These are phyloP conservation scores for Cucurbita maxima DNA, from an alignment of 306 rosid genomes.

Conservation along the genomic window DNA sequence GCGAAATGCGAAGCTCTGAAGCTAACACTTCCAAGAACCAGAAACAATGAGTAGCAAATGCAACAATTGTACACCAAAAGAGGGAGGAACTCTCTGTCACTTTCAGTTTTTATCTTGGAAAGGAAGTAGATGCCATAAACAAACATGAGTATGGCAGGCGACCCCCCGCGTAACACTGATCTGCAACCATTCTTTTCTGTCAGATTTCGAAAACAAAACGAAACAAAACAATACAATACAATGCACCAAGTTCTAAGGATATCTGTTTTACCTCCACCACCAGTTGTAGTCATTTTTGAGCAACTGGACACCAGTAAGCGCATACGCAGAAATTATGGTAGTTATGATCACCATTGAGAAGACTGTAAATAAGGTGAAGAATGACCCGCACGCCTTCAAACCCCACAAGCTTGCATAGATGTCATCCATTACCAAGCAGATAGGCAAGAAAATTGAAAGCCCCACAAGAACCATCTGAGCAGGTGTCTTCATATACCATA, in stretches of 20 bases:
- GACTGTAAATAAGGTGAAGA: not conserved
- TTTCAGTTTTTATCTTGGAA: not conserved
- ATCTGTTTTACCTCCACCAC: slow-evolving; percentile 13
- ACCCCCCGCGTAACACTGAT: slow-evolving; percentile 18
- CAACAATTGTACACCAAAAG: slow-evolving; percentile 16
- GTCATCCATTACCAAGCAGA: slow-evolving; percentile 10
- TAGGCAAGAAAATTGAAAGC: not conserved
- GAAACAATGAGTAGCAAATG: slow-evolving; percentile 14
- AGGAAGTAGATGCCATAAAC: slow-evolving; percentile 14
- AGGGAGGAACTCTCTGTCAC: not conserved
- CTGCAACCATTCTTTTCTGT: not conserved
- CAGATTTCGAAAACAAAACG: too few relatives aligned
- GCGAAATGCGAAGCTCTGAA: not conserved
- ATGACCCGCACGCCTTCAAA: slow-evolving; percentile 13
- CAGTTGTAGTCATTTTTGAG: slow-evolving; percentile 4
- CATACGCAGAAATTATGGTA: not conserved
- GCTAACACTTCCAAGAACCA: slow-evolving; percentile 7
- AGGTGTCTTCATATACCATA: slow-evolving; percentile 14
- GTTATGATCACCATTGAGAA: not conserved
- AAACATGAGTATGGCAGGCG: slow-evolving; percentile 15
- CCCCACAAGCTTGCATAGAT: slow-evolving; percentile 18
- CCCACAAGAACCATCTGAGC: slow-evolving; percentile 11
- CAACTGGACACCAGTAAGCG: not conserved
- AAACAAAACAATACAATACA: too few relatives aligned
- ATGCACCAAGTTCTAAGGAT: too few relatives aligned